A percentile compares a stretch with the other conserved stretches of the same genome.
Evolutionary conservation across 257 asterid genomes (phyloP).

Genomic region (Vinca minor): DNA sequence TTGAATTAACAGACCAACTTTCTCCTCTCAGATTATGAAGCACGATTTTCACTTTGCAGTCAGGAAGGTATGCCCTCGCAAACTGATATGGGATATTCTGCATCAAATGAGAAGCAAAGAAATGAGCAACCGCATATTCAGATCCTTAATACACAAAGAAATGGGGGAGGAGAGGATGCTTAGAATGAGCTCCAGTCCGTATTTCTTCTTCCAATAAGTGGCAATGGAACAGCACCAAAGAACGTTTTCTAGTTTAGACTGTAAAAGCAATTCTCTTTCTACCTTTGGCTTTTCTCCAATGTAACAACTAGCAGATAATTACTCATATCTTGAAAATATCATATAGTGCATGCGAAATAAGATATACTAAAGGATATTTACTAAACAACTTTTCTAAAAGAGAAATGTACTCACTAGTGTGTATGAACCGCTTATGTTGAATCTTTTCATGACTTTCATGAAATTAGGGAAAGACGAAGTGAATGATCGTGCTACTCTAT

Average conservation of each 20-base stretch:
- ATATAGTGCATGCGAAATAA: not conserved
- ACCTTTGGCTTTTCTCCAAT: not conserved
- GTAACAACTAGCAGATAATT: too few species aligned
- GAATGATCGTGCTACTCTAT: conserved; percentile 57
- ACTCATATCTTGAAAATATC: not conserved
- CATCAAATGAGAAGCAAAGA: conserved; percentile 18
- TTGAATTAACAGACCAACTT: conserved; percentile 78
- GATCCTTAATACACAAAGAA: not conserved
- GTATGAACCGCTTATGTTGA: conserved; percentile 86
- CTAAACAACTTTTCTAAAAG: conserved; percentile 1
- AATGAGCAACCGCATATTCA: conserved; percentile 11
- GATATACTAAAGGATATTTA: not conserved
- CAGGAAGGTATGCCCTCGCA: conserved; percentile 74
- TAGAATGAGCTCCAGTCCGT: not conserved
- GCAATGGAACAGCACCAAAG: not conserved
- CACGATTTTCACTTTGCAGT: conserved; percentile 68
- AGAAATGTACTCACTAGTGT: conserved; percentile 57
- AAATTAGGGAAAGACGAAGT: conserved; percentile 66
- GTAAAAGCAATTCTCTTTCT: not conserved
- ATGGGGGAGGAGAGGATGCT: conserved; percentile 6
- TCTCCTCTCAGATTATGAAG: conserved; percentile 71
- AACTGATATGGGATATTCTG: conserved; percentile 90
- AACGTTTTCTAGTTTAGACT: not conserved
- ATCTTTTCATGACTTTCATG: conserved; percentile 75
- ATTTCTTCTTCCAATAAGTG: not conserved